Percentiles rank a stretch among this genome's conserved stretches.
Conservation (phyloP, 2,329 filamentous ascomycete species). For the Cordyceps pruinosa region DNA sequence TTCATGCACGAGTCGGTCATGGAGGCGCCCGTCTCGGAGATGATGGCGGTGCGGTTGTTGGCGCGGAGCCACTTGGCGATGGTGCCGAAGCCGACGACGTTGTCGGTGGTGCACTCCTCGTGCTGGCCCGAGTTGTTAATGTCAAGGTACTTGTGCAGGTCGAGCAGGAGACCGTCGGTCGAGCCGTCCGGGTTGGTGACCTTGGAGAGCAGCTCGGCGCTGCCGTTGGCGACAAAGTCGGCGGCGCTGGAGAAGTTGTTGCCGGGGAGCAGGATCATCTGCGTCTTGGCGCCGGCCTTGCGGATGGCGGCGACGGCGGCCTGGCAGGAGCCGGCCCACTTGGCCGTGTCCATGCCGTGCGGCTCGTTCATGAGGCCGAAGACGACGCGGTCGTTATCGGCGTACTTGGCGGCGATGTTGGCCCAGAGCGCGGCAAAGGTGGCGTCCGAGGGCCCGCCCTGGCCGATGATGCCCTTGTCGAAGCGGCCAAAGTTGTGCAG, state of each 20-base stretch:
- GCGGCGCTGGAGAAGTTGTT: constrained; percentile 50
- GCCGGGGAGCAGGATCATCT: constrained; percentile 59
- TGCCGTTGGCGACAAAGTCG: constrained; percentile 41
- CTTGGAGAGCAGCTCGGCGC: constrained; percentile 42
- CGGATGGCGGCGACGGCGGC: constrained; percentile 59
- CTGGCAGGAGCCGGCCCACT: constrained; percentile 56
- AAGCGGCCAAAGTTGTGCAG: constrained; percentile 54
- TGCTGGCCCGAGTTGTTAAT: constrained; percentile 48
- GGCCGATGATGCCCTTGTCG: constrained; percentile 56
- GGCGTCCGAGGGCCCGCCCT: constrained; percentile 55
- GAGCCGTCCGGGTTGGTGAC: constrained; percentile 54
- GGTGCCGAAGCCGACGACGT: constrained; percentile 40
- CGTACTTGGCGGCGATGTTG: constrained; percentile 52
- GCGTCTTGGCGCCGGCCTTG: constrained; percentile 51
- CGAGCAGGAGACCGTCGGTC: constrained; percentile 49
- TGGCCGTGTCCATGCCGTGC: constrained; percentile 48
- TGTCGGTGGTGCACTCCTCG: constrained; percentile 45
- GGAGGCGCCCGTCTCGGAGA: constrained; percentile 48
- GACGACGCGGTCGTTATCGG: constrained; percentile 43
- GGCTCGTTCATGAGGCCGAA: constrained; percentile 68
- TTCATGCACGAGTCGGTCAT: constrained; percentile 35
- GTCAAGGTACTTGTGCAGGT: constrained; percentile 57
- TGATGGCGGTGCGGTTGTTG: constrained; percentile 41
- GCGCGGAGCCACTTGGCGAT: constrained; percentile 37
- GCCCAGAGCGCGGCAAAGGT: constrained; percentile 53